Conservation (phyloP, 1,284 basidiomycete species). For the Rhizoctonia solani region DNA sequence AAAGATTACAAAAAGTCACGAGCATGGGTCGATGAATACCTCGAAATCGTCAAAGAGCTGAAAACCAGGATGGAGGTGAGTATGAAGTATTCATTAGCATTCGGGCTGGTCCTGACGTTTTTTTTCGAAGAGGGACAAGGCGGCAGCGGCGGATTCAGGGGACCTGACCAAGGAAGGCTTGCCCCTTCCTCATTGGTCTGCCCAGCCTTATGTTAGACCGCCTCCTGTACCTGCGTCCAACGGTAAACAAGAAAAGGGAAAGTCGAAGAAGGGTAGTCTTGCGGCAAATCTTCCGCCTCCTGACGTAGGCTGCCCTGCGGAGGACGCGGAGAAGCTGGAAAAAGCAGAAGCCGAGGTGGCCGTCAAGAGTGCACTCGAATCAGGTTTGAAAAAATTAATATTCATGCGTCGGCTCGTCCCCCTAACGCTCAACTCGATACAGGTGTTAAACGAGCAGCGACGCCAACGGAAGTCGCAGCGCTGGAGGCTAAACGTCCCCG, state of each 20-base stretch:
- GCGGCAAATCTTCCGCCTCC: slow-evolving; percentile 6
- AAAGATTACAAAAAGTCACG: slow-evolving; percentile 43
- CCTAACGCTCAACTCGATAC: not conserved
- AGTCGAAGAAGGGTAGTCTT: not conserved
- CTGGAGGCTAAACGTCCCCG: not conserved
- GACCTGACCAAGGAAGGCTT: slow-evolving; percentile 46
- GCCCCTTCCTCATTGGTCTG: slow-evolving; percentile 78
- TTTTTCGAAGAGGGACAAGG: slow-evolving; percentile 12
- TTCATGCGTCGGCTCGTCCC: too few species aligned
- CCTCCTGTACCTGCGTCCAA: slow-evolving; percentile 38
- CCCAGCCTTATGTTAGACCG: slow-evolving; percentile 83
- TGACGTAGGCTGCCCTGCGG: not conserved
- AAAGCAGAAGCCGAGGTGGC: slow-evolving; percentile 14
- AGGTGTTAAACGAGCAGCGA: slow-evolving; percentile 18
- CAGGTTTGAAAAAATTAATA: not conserved
- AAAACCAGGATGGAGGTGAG: slow-evolving; percentile 66
- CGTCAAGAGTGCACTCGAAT: not conserved
- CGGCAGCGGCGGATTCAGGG: slow-evolving; percentile 42
- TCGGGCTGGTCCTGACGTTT: not conserved
- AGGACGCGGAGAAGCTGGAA: not conserved
- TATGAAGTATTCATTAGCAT: slow-evolving; percentile 33
- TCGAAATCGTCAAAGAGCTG: slow-evolving; percentile 68
- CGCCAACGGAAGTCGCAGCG: not conserved
- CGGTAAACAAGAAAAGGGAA: not conserved
- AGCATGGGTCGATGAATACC: slow-evolving; percentile 56